Evolutionary conservation across 768 basidiomycete genomes (phyloP).

Genomic region (Royoungia palumana): DNA sequence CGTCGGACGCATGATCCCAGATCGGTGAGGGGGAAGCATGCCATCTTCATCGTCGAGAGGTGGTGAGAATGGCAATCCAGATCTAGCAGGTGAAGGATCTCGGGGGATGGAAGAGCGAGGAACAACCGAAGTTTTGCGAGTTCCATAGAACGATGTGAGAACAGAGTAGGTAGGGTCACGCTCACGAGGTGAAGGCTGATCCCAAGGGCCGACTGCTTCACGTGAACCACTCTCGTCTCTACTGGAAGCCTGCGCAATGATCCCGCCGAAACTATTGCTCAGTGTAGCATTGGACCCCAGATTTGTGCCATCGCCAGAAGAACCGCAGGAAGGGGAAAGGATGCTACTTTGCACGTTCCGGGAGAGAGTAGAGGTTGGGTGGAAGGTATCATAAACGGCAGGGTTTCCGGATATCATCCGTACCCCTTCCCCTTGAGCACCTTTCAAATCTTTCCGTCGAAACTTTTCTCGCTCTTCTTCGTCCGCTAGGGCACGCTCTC

Average conservation of each 20-base stretch:
- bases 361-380: constrained; percentile 46
- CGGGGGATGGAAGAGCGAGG: constrained; percentile 28
- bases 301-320: constrained; percentile 18
- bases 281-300: constrained; percentile 19
- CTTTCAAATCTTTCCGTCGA: constrained; percentile 52
- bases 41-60: constrained; percentile 28
- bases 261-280: constrained; percentile 22
- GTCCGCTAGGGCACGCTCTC: constrained; percentile 64
- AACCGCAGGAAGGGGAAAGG: constrained; percentile 16
- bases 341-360: constrained; percentile 25
- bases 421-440: constrained; percentile 35
- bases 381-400: constrained; percentile 75
- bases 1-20: constrained; percentile 26
- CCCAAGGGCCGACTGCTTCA: constrained; percentile 32
- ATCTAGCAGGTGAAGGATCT: constrained; percentile 27
- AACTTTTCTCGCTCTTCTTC: constrained; percentile 49
- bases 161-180: constrained; percentile 24
- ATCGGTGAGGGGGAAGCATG: constrained; percentile 32
- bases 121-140: constrained; percentile 21
- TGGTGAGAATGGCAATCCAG: constrained; percentile 21
- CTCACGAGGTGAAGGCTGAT: constrained; percentile 32
- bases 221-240: constrained; percentile 25
- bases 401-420: constrained; percentile 40
- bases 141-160: constrained; percentile 27
- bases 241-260: constrained; percentile 24